Conservation (phyloP, 2,329 filamentous ascomycete species). For the Graphium sp. region DNA sequence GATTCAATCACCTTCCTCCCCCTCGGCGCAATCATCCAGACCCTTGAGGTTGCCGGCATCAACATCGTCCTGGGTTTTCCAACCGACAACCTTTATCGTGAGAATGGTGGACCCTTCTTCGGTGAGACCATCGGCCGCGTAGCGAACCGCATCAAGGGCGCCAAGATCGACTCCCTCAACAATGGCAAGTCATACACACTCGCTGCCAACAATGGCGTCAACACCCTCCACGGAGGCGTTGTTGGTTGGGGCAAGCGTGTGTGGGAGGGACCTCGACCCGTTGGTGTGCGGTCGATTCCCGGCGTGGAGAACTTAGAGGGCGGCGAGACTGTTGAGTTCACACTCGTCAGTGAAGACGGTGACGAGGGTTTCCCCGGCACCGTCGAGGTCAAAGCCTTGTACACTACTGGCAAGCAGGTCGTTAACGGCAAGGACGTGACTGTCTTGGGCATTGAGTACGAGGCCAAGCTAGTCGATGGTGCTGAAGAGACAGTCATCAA, state of each 20-base stretch:
- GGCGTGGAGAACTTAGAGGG: constrained; percentile 34
- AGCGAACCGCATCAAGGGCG: constrained; percentile 65
- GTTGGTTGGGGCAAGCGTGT: constrained; percentile 68
- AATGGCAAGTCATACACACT: constrained; percentile 48
- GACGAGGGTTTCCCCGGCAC: constrained; percentile 86
- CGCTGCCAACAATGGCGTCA: constrained; percentile 58
- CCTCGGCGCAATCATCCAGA: constrained; percentile 65
- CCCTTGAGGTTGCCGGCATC: constrained; percentile 57
- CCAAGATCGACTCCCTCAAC: constrained; percentile 57
- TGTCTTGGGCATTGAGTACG: constrained; percentile 74
- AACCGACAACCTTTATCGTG: constrained; percentile 54
- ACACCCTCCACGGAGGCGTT: constrained; percentile 57
- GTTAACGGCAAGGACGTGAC: constrained; percentile 45
- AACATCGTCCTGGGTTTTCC: constrained; percentile 88
- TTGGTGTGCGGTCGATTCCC: constrained; percentile 32
- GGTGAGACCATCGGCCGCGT: constrained; percentile 83
- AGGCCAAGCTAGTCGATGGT: constrained; percentile 63
- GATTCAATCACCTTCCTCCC: constrained; percentile 50
- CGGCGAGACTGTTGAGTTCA: constrained; percentile 51
- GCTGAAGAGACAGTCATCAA: constrained; percentile 84
- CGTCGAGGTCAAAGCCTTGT: constrained; percentile 61
- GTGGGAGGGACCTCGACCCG: constrained; percentile 54
- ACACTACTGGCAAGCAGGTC: constrained; percentile 55
- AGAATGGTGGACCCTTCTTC: constrained; percentile 66
- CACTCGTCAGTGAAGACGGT: constrained; percentile 54